These are phyloP conservation scores for Blastocystis sp. DNA, from an alignment of 352 stramenopile species.

Conservation along the genomic window DNA sequence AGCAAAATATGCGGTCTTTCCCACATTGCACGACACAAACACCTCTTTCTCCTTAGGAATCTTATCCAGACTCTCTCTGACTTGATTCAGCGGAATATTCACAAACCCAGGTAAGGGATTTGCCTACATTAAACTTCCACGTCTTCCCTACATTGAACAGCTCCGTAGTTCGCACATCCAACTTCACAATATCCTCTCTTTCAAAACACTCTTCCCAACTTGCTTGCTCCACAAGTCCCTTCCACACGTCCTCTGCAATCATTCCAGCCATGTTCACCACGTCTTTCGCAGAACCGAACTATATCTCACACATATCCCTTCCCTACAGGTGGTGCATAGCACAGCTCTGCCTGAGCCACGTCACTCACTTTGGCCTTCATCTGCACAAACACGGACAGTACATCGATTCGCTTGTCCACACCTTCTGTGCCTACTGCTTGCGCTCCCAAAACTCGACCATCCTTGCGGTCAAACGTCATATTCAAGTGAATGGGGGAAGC, in stretches of 20 bases:
- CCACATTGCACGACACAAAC: conserved; percentile 26
- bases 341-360: conserved; percentile 69
- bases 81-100: conserved; percentile 15
- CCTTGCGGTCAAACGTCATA: conserved; percentile 67
- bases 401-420: conserved; percentile 72
- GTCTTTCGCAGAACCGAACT: conserved; percentile 69
- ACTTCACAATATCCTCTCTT: conserved; percentile 17
- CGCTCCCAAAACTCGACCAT: conserved; percentile 68
- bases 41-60: conserved; percentile 40
- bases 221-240: background rate
- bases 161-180: background rate
- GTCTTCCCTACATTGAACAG: background rate
- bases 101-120: conserved; percentile 20
- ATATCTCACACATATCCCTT: background rate
- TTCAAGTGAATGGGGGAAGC: conserved; percentile 69
- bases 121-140: background rate
- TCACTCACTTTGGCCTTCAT: conserved; percentile 67
- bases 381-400: conserved; percentile 70
- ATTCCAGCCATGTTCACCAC: conserved; percentile 71
- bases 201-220: background rate
- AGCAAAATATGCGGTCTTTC: conserved; percentile 19
- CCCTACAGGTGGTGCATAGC: conserved; percentile 69
- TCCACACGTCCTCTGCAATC: conserved; percentile 66
- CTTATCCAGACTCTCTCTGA: background rate
- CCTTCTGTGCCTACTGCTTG: conserved; percentile 70